Evolutionary conservation across 140 eudicot species (phyloP).

Genomic region (Erigeron philadelphicus): DNA sequence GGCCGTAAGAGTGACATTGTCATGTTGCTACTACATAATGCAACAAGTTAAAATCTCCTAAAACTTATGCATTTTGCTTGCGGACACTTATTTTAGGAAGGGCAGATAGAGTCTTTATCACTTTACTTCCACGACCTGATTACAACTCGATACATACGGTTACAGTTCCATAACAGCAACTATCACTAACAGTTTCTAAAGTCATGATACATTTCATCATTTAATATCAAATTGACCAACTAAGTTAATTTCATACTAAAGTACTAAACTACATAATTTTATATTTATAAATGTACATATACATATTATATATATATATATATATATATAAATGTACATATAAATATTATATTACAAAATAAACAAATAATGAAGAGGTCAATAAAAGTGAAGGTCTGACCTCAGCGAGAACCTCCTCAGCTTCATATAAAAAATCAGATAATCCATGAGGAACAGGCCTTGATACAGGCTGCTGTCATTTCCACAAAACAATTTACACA

Average conservation of each 20-base stretch:
- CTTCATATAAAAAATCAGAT: slow-evolving; percentile 55
- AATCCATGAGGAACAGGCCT: slow-evolving; percentile 59
- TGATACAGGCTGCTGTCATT: slow-evolving; percentile 69
- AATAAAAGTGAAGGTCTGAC: slow-evolving; percentile 33
- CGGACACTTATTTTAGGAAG: too few relatives aligned
- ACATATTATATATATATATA: not conserved
- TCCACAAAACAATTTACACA: slow-evolving; percentile 13
- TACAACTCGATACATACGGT: too few relatives aligned
- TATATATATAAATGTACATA: not conserved
- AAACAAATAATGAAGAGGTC: not conserved
- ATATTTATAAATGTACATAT: not conserved
- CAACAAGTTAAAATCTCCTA: too few relatives aligned
- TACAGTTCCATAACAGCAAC: too few relatives aligned
- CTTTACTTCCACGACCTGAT: too few relatives aligned
- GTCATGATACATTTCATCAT: too few relatives aligned
- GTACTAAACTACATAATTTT: not conserved
- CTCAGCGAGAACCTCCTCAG: slow-evolving; percentile 63
- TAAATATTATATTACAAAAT: not conserved
- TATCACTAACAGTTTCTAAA: too few relatives aligned
- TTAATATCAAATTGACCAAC: not conserved
- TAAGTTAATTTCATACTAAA: slow-evolving; percentile 3
- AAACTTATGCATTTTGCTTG: too few relatives aligned
- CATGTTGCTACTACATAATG: too few relatives aligned
- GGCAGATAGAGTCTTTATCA: too few relatives aligned
- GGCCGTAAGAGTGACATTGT: too few relatives aligned